A percentile compares a stretch with the other conserved stretches of the same genome.
phyloP scores from a whole-genome alignment of 75 land plant genomes.

The Picea glauca region DNA sequence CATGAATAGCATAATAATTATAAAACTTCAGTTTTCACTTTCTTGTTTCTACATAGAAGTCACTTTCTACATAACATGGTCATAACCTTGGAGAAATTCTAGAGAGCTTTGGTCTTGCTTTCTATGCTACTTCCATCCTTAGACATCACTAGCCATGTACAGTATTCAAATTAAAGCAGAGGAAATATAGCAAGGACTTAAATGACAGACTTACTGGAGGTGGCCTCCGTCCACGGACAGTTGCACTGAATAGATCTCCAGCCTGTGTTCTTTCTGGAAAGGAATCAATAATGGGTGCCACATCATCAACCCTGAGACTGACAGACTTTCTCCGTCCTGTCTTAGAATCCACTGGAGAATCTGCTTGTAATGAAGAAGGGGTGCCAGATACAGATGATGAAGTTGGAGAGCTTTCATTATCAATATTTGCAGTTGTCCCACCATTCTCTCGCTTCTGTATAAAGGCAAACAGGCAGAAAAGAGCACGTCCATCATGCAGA shows the following conservation, averaged over 20 bases:
- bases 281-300: conserved; percentile 26
- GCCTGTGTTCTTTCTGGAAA: conserved; percentile 79
- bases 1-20: not conserved
- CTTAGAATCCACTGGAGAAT: conserved; percentile 19
- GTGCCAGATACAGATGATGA: conserved; percentile 49
- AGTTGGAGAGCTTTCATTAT: conserved; percentile 45
- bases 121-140: not conserved
- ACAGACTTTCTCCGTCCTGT: conserved; percentile 48
- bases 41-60: not conserved
- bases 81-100: not conserved
- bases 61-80: not conserved
- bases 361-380: conserved; percentile 29
- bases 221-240: conserved; percentile 49
- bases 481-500: not conserved
- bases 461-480: not conserved
- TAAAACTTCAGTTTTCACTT: not conserved
- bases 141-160: not conserved
- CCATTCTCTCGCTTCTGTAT: conserved; percentile 44
- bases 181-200: not conserved
- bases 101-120: not conserved
- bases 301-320: conserved; percentile 53
- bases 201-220: conserved; percentile 57
- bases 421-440: conserved; percentile 33
- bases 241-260: conserved; percentile 80
- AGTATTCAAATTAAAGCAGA: conserved; percentile 2